Evolutionary conservation across 208 protist genomes (phyloP), one percentile per base, ranked within the genome.

Genomic region (Acanthamoeba culbertsoni): DNA sequence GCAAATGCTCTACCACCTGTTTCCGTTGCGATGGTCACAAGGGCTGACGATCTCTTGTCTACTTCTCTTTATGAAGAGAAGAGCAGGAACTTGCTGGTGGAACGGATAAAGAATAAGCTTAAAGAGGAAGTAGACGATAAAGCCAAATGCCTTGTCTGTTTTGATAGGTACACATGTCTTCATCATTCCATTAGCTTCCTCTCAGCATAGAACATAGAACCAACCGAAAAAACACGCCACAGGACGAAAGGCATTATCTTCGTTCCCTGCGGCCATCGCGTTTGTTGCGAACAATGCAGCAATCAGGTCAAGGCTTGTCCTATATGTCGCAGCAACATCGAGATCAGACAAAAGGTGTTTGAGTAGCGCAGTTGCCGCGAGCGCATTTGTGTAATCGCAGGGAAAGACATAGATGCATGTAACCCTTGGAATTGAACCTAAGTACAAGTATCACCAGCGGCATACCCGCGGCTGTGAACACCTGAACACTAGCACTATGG

Each of bases 281-380:
- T 84, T 8, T 84, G 73, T 33, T 84, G 73, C 37, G 23, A 10
- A 2, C 43, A 84, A 43, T 84, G 73, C 28, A 84, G 73, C 73
- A 55, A 55, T 35, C 40, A 55, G 28, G 73, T 84, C n/a, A 84
- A 84, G 73, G 55, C 18, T 16, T 84, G 73, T n/a, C 73, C 73
- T 43, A 84, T 84, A 1, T 84, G 73, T 33, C 73, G 73, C 10
- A 43, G 43, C 45, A 55, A 84, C 45, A 84, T 84, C 43, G 45
- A 84, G 42, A 84, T 84, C 73, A 48, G 33, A 31, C 73, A 84
- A 31, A 84, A 84, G 73, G 73, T 84, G 23, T 84, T 84, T 18
- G 73, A 84, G 42, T 84, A 79, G 68, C n/a, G 26, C 57, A 2
- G 6, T 59, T 63, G 8, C 8, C 8, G 18, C 48, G 18, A 18